Conservation (phyloP, 176 grass and related monocot genomes). For the Chloris gayana region DNA sequence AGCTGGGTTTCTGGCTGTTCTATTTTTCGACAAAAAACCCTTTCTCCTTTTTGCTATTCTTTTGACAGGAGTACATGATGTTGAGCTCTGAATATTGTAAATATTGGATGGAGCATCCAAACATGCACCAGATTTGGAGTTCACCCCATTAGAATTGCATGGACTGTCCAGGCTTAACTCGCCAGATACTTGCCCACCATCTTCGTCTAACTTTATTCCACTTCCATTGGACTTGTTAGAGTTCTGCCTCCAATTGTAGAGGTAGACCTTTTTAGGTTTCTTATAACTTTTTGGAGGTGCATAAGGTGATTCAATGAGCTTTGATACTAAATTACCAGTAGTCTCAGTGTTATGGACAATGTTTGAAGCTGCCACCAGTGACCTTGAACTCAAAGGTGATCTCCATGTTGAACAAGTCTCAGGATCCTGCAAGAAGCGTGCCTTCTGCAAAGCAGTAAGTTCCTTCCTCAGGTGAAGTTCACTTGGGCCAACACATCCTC, state of each 20-base stretch:
- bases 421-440: constrained; percentile 62
- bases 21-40: constrained; percentile 47
- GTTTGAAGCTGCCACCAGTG: constrained; percentile 42
- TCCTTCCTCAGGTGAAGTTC: constrained; percentile 83
- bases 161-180: constrained; percentile 50
- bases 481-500: constrained; percentile 71
- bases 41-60: constrained; percentile 61
- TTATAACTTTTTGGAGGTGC: constrained; percentile 50
- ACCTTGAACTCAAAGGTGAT: constrained; percentile 57
- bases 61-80: constrained; percentile 54
- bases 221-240: constrained; percentile 64
- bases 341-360: constrained; percentile 30
- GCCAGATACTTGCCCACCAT: constrained; percentile 40
- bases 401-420: constrained; percentile 79
- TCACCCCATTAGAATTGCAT: constrained; percentile 47
- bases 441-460: constrained; percentile 62
- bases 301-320: constrained; percentile 27
- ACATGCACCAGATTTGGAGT: constrained; percentile 48
- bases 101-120: constrained; percentile 38
- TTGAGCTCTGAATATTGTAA: constrained; percentile 49
- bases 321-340: constrained; percentile 32
- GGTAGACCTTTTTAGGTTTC: constrained; percentile 66
- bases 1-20: constrained; percentile 37
- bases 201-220: constrained; percentile 51
- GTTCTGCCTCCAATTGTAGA: constrained; percentile 85